These are phyloP conservation scores for Tetrahymena thermophila DNA, from an alignment of 73 alveolate species.

Conservation along the genomic window DNA sequence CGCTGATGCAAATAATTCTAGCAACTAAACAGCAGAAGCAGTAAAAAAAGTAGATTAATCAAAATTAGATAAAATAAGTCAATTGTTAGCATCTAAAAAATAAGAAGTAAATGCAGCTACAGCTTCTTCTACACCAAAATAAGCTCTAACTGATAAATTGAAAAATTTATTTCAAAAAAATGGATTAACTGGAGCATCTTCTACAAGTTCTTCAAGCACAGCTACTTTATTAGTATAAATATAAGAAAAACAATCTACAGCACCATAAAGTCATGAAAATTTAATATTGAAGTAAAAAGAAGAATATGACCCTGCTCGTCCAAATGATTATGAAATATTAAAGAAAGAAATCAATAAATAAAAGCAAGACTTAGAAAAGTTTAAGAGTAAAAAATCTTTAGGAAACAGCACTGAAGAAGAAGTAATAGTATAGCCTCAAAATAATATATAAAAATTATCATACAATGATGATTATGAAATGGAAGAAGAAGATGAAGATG, in stretches of 20 bases:
- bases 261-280: background rate
- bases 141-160: background rate
- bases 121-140: background rate
- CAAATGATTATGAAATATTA: background rate
- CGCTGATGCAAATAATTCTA: background rate
- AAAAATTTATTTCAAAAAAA: background rate
- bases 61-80: background rate
- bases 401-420: background rate
- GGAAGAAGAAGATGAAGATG: background rate
- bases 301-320: background rate
- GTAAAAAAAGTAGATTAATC: background rate
- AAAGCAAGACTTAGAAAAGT: background rate
- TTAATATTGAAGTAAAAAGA: background rate
- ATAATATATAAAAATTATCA: background rate
- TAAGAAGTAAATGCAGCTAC: background rate
- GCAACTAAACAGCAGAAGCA: background rate
- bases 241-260: background rate
- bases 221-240: background rate
- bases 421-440: background rate
- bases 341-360: background rate
- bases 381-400: background rate
- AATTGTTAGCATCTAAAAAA: background rate
- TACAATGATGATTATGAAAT: background rate
- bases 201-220: background rate
- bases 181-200: background rate